Base-by-base conservation (phyloP, 331 rosid species). In the Acacia concinna region DNA sequence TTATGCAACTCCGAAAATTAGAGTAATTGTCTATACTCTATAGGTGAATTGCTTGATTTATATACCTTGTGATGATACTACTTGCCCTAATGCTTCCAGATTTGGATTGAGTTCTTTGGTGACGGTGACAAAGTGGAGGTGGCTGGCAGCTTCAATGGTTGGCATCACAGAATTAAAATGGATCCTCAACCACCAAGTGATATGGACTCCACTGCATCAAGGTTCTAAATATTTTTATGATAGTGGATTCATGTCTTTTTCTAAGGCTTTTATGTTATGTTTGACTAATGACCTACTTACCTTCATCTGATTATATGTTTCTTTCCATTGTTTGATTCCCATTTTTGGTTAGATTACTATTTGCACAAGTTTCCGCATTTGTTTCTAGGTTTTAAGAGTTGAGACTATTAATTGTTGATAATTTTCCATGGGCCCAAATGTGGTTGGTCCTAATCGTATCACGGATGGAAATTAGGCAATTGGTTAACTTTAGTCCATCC, bases 111-210 rank as follows among this genome's bases (percentile, higher is more conserved):
- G 37, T 95, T 87, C 76, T 60, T 60, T 44, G 88, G 97, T 28
- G 91, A 91, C 40, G 99, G 90, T 80, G 90, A 89, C 74, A 81
- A 68, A 71, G 98, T 95, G 76, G 99, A 95, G 87, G 91, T 95
- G 75, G 84, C 97, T 1, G 98, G 99, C 72, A 93, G 98, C 90
- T 95, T 93, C 91, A 91, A 91, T 60, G 98, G 99, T 79, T 95
- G 99, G 99, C 94, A 93, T 86, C 92, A 91, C 57, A 78, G 71
- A 80, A 87, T 95, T 71, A 83, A 81, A 85, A 73, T 95, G 97
- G 99, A 95, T 83, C 89, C 84, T 60, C 86, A 85, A 57, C 87
- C 86, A 79, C 82, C 86, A 75, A 76, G 80, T 85, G 59, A 44
- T 62, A 14, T 35, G 62, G 91, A 87, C 67, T 73, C 87, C 65